Evolutionary conservation across 2,329 filamentous ascomycete genomes (phyloP).

Genomic region (Plectosphaerella sp.): DNA sequence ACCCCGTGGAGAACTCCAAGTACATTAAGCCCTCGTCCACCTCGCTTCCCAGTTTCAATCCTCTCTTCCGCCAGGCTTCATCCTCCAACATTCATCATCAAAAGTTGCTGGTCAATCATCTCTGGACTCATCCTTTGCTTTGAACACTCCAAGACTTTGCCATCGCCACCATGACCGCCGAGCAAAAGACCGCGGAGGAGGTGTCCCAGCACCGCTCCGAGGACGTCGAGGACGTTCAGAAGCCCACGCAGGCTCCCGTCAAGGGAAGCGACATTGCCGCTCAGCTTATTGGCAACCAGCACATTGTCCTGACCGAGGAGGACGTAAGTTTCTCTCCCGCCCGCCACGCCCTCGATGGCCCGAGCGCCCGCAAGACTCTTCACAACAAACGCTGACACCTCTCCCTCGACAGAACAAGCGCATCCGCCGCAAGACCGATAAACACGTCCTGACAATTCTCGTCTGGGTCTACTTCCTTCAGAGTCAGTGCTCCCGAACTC

Average conservation of each 20-base stretch:
- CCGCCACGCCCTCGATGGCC: too few relatives aligned
- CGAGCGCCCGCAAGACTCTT: not conserved
- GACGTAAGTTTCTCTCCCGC: slow-evolving; percentile 16
- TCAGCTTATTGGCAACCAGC: slow-evolving; percentile 10
- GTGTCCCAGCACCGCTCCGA: slow-evolving; percentile 6
- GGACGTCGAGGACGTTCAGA: slow-evolving; percentile 8
- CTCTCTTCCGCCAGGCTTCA: too few relatives aligned
- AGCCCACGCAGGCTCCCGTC: slow-evolving; percentile 1
- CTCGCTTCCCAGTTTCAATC: too few relatives aligned
- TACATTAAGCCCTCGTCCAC: too few relatives aligned
- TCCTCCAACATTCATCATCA: too few relatives aligned
- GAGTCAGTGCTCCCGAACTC: slow-evolving; percentile 8
- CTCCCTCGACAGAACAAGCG: slow-evolving; percentile 37
- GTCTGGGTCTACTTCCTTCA: slow-evolving; percentile 57
- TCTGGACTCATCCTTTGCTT: not conserved
- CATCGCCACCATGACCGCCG: slow-evolving; percentile 2
- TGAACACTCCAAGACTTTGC: slow-evolving; percentile 15
- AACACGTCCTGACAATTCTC: slow-evolving; percentile 49
- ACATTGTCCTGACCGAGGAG: slow-evolving; percentile 25
- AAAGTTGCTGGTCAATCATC: not conserved
- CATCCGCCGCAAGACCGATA: slow-evolving; percentile 59
- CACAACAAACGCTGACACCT: not conserved
- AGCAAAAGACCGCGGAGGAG: slow-evolving; percentile 1
- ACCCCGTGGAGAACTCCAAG: too few relatives aligned
- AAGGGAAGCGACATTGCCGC: slow-evolving; percentile 8